phyloP scores from a whole-genome alignment of 805 yeast genomes.

The Starmera pachycereana region DNA sequence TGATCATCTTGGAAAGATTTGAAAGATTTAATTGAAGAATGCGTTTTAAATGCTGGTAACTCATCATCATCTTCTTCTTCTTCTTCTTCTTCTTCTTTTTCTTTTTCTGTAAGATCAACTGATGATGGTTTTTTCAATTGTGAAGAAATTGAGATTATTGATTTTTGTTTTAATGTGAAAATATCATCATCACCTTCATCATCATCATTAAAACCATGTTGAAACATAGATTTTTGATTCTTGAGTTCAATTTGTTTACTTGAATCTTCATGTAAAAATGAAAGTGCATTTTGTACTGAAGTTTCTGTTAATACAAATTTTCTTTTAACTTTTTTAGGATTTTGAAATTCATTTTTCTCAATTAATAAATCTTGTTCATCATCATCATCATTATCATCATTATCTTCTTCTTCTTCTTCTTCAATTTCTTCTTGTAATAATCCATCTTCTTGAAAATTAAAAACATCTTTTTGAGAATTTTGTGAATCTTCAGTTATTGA shows the following conservation, averaged over 20 bases:
- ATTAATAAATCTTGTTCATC: conserved; percentile 20
- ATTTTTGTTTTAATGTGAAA: conserved; percentile 33
- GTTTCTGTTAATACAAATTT: conserved; percentile 37
- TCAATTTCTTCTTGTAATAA: conserved; percentile 19
- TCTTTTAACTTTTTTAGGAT: conserved; percentile 21
- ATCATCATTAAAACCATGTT: conserved; percentile 27
- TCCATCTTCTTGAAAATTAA: conserved; percentile 6
- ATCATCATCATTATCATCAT: too few species aligned
- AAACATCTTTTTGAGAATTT: conserved; percentile 17
- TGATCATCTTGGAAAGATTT: conserved; percentile 28
- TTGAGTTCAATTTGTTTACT: conserved; percentile 2
- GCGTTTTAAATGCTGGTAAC: conserved; percentile 19
- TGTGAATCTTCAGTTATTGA: conserved; percentile 42
- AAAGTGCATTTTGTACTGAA: conserved; percentile 45
- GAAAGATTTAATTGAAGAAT: conserved; percentile 36
- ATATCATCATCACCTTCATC: conserved; percentile 35
- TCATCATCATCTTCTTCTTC: too few species aligned
- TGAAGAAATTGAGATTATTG: conserved; percentile 23
- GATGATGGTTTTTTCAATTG: conserved; percentile 12
- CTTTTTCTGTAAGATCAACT: conserved; percentile 12
- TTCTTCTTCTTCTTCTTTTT: conserved; percentile 1
- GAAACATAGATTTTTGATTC: conserved; percentile 8
- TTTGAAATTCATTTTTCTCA: conserved; percentile 15
- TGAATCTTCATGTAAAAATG: conserved; percentile 34
- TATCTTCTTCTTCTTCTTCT: conserved; percentile 17